phyloP scores from a whole-genome alignment of 306 rosid genomes.

The Boehmeria nivea region DNA sequence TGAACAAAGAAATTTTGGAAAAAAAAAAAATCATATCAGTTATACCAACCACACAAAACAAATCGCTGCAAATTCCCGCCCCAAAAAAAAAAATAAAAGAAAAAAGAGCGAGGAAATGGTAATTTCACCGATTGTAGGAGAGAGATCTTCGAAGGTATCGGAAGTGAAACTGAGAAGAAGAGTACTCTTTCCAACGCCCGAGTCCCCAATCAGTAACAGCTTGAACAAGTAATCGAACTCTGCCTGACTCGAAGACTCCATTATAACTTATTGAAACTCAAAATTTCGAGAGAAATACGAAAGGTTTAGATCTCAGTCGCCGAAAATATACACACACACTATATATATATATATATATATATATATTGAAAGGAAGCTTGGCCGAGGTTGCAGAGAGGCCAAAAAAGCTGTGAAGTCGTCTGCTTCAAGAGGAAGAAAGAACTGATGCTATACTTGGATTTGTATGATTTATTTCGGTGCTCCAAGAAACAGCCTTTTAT shows the following conservation, averaged over 20 bases:
- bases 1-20: neutral
- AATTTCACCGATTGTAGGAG: conserved; percentile 71
- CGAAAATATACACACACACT: no score
- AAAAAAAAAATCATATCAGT: neutral
- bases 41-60: no score
- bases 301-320: conserved; percentile 1
- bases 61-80: no score
- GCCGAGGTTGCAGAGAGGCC: neutral
- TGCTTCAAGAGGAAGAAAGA: neutral
- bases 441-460: neutral
- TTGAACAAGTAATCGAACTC: conserved; percentile 83
- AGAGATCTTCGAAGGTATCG: conserved; percentile 62
- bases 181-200: conserved; percentile 85
- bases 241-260: conserved; percentile 49
- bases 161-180: conserved; percentile 67
- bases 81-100: no score
- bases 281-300: neutral
- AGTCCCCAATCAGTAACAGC: conserved; percentile 72
- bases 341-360: neutral
- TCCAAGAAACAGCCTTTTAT: neutral
- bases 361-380: neutral
- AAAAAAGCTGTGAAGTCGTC: conserved; percentile 14
- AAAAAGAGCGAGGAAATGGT: neutral
- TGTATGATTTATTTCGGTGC: neutral
- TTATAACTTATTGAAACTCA: conserved; percentile 8